phyloP scores from a whole-genome alignment of 345 rosid species.

The Streptanthus diversifolius region DNA sequence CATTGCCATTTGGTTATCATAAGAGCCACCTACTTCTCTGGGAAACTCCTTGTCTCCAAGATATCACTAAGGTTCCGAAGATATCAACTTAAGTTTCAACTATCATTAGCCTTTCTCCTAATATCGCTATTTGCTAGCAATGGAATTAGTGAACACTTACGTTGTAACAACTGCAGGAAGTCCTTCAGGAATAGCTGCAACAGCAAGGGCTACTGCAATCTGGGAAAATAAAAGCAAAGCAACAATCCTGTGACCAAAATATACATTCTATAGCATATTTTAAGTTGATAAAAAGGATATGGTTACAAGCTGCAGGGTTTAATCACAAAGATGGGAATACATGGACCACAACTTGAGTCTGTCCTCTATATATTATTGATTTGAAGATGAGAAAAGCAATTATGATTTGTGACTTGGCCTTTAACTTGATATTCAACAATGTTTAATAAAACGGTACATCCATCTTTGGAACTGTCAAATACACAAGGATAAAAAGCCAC shows the following conservation, averaged over 20 bases:
- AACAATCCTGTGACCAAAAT: conserved; percentile 23
- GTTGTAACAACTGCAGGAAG: conserved; percentile 99
- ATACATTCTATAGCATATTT: background rate
- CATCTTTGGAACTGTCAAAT: background rate
- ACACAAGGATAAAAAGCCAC: background rate
- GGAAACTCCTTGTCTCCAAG: conserved; percentile 6
- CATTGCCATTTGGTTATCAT: background rate
- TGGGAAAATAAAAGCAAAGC: conserved; percentile 44
- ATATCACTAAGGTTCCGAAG: background rate
- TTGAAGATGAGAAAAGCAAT: background rate
- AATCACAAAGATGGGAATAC: conserved; percentile 3
- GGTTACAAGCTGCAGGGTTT: background rate
- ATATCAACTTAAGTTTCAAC: conserved; percentile 15
- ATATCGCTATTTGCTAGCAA: conserved; percentile 9
- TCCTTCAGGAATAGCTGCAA: conserved; percentile 99
- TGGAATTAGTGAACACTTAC: conserved; percentile 49
- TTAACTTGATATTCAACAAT: background rate
- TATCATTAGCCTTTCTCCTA: background rate
- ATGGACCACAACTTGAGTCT: conserved; percentile 9
- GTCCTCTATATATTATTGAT: background rate
- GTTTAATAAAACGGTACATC: background rate
- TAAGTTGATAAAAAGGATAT: conserved; percentile 1
- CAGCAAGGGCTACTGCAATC: conserved; percentile 99
- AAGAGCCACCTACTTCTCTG: conserved; percentile 9
- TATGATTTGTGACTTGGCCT: conserved; percentile 5